These are phyloP conservation scores for Aspergillus aculeatus DNA, from an alignment of 2,329 filamentous ascomycete species.

Conservation along the genomic window DNA sequence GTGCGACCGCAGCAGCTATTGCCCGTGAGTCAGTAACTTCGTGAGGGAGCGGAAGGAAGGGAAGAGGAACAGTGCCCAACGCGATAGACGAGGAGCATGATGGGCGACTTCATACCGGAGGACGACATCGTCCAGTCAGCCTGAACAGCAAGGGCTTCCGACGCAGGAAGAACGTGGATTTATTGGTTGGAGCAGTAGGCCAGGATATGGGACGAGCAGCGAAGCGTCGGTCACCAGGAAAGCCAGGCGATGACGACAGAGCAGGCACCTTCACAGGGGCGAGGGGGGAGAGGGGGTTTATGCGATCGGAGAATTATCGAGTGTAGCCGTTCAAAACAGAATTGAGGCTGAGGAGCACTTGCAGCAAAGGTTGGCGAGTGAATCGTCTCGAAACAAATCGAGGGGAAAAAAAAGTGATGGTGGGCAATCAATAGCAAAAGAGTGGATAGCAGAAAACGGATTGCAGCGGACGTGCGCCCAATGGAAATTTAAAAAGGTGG, in stretches of 20 bases:
- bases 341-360: conserved; percentile 2
- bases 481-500: background rate
- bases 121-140: background rate
- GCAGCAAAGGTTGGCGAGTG: conserved; percentile 1
- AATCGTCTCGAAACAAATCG: background rate
- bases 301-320: conserved; percentile 5
- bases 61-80: background rate
- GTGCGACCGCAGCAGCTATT: conserved; percentile 2
- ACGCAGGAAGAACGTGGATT: background rate
- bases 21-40: background rate
- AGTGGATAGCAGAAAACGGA: conserved; percentile 1
- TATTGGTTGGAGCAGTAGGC: background rate
- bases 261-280: background rate
- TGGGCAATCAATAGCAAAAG: background rate
- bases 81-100: background rate
- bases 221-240: background rate
- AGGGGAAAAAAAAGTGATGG: conserved; percentile 2
- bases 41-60: background rate
- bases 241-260: background rate
- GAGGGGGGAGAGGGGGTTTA: background rate
- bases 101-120: conserved; percentile 5
- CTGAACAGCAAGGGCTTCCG: background rate
- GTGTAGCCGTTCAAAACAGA: conserved; percentile 5
- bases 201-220: background rate
- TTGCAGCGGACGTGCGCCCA: background rate